These are phyloP conservation scores for Biscutella laevigata DNA, from an alignment of 441 rosid species.

Conservation along the genomic window DNA sequence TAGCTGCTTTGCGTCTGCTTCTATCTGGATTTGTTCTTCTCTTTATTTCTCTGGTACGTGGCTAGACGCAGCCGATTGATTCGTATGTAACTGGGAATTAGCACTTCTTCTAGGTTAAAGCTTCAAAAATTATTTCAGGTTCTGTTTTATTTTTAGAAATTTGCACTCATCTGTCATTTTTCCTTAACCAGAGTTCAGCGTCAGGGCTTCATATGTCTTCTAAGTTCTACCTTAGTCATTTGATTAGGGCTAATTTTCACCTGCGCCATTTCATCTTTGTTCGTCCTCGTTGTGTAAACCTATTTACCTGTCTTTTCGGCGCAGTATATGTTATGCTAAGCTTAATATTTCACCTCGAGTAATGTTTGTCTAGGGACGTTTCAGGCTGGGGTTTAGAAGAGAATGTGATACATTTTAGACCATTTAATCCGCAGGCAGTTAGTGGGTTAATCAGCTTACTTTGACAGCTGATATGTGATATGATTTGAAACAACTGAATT, in stretches of 20 bases:
- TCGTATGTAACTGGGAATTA: neutral
- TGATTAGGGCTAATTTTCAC: neutral
- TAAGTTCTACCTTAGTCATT: neutral
- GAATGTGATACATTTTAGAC: neutral
- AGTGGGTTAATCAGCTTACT: neutral
- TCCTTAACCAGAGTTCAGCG: neutral
- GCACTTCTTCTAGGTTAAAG: neutral
- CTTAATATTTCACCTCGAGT: neutral
- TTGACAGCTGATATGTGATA: neutral
- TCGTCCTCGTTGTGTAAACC: neutral
- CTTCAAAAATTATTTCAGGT: neutral
- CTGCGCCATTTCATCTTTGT: neutral
- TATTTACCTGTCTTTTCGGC: neutral
- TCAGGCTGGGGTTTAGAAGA: neutral
- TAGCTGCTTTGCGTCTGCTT: conserved; percentile 17
- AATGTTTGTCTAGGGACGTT: conserved; percentile 1
- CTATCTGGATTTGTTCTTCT: conserved; percentile 15
- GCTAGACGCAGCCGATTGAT: conserved; percentile 6
- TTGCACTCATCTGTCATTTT: neutral
- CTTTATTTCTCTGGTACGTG: conserved; percentile 7
- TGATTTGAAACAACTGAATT: neutral
- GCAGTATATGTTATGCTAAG: neutral
- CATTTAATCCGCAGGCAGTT: neutral
- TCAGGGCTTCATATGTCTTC: neutral
- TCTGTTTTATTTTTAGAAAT: neutral